Evolutionary conservation across 768 basidiomycete species (phyloP).

Genomic region (Suillus weaverae): DNA sequence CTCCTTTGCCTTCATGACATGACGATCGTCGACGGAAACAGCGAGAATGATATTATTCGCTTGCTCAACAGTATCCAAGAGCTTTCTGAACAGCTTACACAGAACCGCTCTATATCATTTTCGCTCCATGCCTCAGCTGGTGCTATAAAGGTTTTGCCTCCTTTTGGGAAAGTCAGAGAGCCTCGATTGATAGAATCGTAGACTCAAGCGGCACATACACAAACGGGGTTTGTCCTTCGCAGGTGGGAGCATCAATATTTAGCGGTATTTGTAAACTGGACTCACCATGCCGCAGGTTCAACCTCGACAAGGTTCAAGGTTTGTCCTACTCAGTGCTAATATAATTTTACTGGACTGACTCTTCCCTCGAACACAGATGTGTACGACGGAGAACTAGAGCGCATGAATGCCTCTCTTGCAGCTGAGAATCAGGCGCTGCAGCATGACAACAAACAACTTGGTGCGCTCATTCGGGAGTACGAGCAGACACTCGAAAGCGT

Average conservation of each 20-base stretch:
- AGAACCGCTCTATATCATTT: slow-evolving; percentile 72
- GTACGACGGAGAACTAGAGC: slow-evolving; percentile 87
- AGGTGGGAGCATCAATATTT: slow-evolving; percentile 47
- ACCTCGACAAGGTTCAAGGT: slow-evolving; percentile 88
- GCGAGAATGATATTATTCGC: slow-evolving; percentile 60
- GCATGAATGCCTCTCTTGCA: slow-evolving; percentile 77
- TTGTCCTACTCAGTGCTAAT: not conserved
- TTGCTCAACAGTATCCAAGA: slow-evolving; percentile 72
- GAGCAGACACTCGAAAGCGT: slow-evolving; percentile 94
- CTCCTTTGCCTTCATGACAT: slow-evolving; percentile 30
- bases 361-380: slow-evolving; percentile 55
- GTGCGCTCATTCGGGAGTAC: slow-evolving; percentile 89
- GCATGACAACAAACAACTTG: slow-evolving; percentile 96
- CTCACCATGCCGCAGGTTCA: slow-evolving; percentile 55
- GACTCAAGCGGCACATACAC: slow-evolving; percentile 86
- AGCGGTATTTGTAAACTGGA: not conserved
- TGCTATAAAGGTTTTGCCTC: slow-evolving; percentile 70
- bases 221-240: slow-evolving; percentile 89
- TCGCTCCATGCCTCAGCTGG: slow-evolving; percentile 71
- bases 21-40: slow-evolving; percentile 53
- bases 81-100: slow-evolving; percentile 79
- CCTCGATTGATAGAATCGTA: slow-evolving; percentile 29
- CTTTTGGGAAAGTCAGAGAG: not conserved
- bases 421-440: slow-evolving; percentile 83
- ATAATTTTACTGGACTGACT: not conserved